A percentile compares a stretch with the other conserved stretches of the same genome.
Conservation (phyloP, 352 stramenopile genomes). For the Globisporangium radiosum region DNA sequence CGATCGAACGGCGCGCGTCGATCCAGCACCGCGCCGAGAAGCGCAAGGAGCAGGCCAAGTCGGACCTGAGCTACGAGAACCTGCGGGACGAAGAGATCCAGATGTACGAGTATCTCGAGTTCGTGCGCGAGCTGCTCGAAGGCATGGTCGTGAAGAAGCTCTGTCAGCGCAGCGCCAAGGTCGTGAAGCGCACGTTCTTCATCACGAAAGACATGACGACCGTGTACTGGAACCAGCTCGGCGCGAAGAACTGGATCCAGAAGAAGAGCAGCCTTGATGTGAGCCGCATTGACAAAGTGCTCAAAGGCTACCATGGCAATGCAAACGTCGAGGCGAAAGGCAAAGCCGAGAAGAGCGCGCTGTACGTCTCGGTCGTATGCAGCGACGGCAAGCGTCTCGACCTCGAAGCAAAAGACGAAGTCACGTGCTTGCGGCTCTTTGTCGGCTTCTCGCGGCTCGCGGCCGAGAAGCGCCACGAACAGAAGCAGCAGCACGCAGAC, state of each 20-base stretch:
- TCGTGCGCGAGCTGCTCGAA: slow-evolving; percentile 53
- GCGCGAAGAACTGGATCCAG: slow-evolving; percentile 30
- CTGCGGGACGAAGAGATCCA: slow-evolving; percentile 53
- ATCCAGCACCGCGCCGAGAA: slow-evolving; percentile 44
- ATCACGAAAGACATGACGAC: slow-evolving; percentile 38
- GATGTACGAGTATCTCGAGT: slow-evolving; percentile 69
- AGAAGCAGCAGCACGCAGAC: slow-evolving; percentile 2
- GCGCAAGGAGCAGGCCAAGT: slow-evolving; percentile 31
- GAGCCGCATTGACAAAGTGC: slow-evolving; percentile 34
- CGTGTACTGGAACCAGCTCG: slow-evolving; percentile 53
- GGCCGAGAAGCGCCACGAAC: slow-evolving; percentile 30
- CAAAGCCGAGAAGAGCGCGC: slow-evolving; percentile 19
- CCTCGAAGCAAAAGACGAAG: slow-evolving; percentile 45
- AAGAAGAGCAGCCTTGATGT: slow-evolving; percentile 48
- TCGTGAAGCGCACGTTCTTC: slow-evolving; percentile 55
- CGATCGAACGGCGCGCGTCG: slow-evolving; percentile 30
- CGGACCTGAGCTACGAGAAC: slow-evolving; percentile 62
- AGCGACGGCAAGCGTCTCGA: slow-evolving; percentile 41
- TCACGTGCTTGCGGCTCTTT: slow-evolving; percentile 34
- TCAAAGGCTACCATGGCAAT: slow-evolving; percentile 37
- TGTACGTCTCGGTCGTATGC: slow-evolving; percentile 43
- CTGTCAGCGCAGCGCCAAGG: slow-evolving; percentile 50
- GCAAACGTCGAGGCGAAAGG: slow-evolving; percentile 20
- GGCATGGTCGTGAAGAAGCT: slow-evolving; percentile 58
- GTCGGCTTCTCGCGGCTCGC: slow-evolving; percentile 44